Base-by-base conservation (phyloP, 2,329 filamentous ascomycete genomes). In the Colletotrichum orbiculare region DNA sequence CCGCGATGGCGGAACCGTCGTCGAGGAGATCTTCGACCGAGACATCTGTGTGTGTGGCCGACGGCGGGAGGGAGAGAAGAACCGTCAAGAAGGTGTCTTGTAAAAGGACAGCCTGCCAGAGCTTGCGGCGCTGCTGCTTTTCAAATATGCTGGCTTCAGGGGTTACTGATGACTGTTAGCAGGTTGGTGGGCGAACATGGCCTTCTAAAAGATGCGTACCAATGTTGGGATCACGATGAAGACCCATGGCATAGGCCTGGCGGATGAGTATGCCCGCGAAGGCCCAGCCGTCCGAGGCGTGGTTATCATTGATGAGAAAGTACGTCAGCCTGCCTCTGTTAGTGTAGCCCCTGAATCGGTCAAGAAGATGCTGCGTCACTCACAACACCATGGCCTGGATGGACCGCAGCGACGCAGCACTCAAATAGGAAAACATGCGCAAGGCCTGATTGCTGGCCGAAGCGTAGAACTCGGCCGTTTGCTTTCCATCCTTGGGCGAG, bases 231-330 rank as follows among this genome's bases (percentile, higher is more conserved):
- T 94, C 91, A 13, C 92, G 87, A 73, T 95, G 91, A 11, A 95
- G 76, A 0, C 92, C 91, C 89, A 95, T 91, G 33, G 92, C 92
- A 71, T 94, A 94, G 0, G 91, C 88, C 76, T 95, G 92, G 34
- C 91, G 85, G 68, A 93, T 89, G 25, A 93, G 76, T 34, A 95
- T 89, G 6, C 92, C 92, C 0, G 90, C 90, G 80, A 94, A 95
- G 0, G 91, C 89, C 89, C 91, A 95, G 1, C 91, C 92, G 73
- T 95, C 92, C 0, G 90, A 92, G 4, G 91, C 91, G 71, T 94
- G 91, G 71, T 94, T 94, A 75, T 95, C 91, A 71, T 95, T 95
- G 80, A 94, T 94, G 41, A 95, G 81, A 70, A 95, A 95, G 73
- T 94, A 94, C 0, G 89, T 89, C 64, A 94, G 88, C 15, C 63